Base-by-base conservation (phyloP, 768 basidiomycete species). In the Panus rudis region DNA sequence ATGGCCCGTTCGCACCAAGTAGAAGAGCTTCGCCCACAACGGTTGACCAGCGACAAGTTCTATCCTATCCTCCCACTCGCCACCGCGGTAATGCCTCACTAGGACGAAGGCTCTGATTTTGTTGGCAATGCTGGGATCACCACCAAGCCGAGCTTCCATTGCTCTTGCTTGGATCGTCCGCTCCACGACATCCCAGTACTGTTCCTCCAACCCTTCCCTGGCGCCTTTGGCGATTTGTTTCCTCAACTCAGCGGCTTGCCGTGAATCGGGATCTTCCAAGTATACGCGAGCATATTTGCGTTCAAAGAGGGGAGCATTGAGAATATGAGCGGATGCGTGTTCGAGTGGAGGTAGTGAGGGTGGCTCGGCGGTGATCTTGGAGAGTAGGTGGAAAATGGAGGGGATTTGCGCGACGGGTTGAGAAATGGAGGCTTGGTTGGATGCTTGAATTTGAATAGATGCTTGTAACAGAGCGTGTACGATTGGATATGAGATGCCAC, bases 21-120 rank as follows among this genome's bases (percentile, higher is more conserved):
- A 93, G 64, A 89, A 97, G n/a, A 93, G 59, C 45, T 89, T 83
- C 8, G 93, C 94, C 92, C 92, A 99, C 11, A 98, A 52, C 1
- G 92, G 90, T 54, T 86, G 84, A 8, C 87, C 86, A 43, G 85
- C 81, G 19, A 94, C 79, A 46, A 92, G 67, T 87, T 97, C 92
- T 46, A 96, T 81, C 42, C 81, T 72, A 44, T 87, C 87, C 39
- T 86, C 81, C 88, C 93, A 94, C 40, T 71, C 66, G 51, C 89
- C 88, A 14, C 81, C 82, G 50, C 76, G 71, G 56, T 92, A 88
- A 63, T 84, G 88, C 51, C 78, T 68, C 40, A 97, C 79, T 20
- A 84, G 68, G 23, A 93, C 67, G 59, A 90, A 98, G 0, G 92
- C 92, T 8, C 92, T 71, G 32, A 97, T 79, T 59, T 86, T 91